These are phyloP conservation scores for Aspergillus asperescens DNA, from an alignment of 495 filamentous ascomycete species.

Conservation along the genomic window DNA sequence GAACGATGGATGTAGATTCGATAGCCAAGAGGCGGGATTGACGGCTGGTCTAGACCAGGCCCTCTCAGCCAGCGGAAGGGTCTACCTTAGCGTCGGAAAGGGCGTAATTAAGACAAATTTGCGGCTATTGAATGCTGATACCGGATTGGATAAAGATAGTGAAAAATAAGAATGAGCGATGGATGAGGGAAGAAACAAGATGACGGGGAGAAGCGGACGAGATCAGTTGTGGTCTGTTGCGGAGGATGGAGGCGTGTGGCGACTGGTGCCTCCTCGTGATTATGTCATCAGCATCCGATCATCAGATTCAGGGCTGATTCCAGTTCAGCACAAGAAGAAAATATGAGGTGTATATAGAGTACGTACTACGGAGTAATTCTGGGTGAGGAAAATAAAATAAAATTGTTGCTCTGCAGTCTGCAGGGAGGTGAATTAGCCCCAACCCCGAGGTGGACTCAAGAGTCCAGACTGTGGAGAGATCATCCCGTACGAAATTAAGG, in stretches of 20 bases:
- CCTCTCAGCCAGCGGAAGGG: constrained; percentile 18
- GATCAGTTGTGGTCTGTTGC: not conserved
- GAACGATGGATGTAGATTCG: constrained; percentile 2
- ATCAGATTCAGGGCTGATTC: not conserved
- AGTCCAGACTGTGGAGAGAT: constrained; percentile 1
- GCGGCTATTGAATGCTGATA: not conserved
- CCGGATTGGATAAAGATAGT: constrained; percentile 7
- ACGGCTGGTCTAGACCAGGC: constrained; percentile 18
- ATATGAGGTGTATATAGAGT: no score
- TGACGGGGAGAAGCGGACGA: constrained; percentile 16
- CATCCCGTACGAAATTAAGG: not conserved
- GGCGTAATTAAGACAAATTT: not conserved
- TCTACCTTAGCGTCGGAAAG: not conserved
- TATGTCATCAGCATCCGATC: constrained; percentile 16
- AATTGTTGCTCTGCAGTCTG: no score
- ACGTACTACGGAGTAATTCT: no score
- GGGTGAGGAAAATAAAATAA: no score
- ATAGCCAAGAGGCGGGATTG: constrained; percentile 14
- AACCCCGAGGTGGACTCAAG: no score
- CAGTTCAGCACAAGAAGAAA: not conserved
- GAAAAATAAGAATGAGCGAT: constrained; percentile 11
- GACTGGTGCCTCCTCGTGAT: constrained; percentile 12
- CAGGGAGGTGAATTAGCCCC: no score
- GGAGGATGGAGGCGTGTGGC: constrained; percentile 14
- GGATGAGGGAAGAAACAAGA: constrained; percentile 13